Base-by-base conservation (phyloP, 768 basidiomycete species). In the Collybiopsis confluens region DNA sequence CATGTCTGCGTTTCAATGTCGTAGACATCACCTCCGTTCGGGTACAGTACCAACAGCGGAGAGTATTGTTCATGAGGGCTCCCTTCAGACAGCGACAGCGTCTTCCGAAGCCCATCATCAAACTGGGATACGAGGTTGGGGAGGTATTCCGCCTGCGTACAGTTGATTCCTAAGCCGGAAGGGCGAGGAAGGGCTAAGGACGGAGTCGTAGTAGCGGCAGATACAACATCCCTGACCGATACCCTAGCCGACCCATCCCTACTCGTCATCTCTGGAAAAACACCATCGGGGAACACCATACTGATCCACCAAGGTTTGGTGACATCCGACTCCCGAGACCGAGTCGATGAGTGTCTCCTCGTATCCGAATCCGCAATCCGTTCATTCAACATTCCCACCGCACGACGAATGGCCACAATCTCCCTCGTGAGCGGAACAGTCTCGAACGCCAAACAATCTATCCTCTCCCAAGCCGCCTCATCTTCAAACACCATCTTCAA, bases 291-390 rank as follows among this genome's bases (percentile, higher is more conserved):
- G 59, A 81, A 85, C 6, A 88, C 81, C 27, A 76, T 81, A 45
- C 75, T 80, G 54, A 90, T 80, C 88, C 88, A 92, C 85, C 88
- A 92, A 30, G 77, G 78, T 64, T 90, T 90, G 59, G 56, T 55
- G 16, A 16, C 18, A 79, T 44, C 59, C n/a, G n/a, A n/a, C n/a
- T n/a, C n/a, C n/a, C n/a, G n/a, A n/a, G n/a, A n/a, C n/a, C n/a
- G n/a, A 15, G 30, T 38, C 40, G 44, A 56, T 56, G 23, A 16
- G 10, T 4, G 6, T 11, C 2, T 21, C 8, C n/a, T 35, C 11
- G 11, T 21, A 21, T 18, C 21, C 33, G 30, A 48, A 20, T 60
- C 44, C 18, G 28, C 43, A 45, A 53, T 45, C 18, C 62, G 59
- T 5, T 64, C 52, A 40, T 49, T 60, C 11, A 88, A 68, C 4